Evolutionary conservation across 805 yeast species (phyloP), one percentile per base, ranked within the genome.

Genomic region (Suhomyces prunicola): DNA sequence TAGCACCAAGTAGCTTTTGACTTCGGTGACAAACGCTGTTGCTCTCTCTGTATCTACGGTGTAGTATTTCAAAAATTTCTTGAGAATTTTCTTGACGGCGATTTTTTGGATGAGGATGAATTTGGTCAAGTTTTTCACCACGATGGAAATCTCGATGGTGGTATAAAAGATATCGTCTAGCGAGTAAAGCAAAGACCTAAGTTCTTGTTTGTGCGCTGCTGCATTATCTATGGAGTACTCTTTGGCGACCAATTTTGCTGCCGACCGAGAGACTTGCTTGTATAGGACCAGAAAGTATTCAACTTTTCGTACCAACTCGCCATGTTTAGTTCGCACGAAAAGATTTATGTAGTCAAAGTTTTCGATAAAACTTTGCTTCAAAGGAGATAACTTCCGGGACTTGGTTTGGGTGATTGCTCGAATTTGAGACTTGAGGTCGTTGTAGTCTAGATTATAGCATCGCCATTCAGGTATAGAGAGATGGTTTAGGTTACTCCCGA

Each of bases 401-500:
- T 50, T 33, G 13, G 46, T n/a, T 44, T 54, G 58, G 48, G 93
- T 87, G 7, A 85, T 83, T 19, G 68, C 65, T 60, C 85, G 79
- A 54, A 92, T 89, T 45, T 80, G 76, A 4, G 71, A 70, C 68
- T 91, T 92, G 53, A 92, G 67, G 36, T 84, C 88, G 59, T 90
- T 87, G 70, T 92, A 92, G 63, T 90, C 91, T 41, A 92, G 77
- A 67, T 92, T 90, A 69, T 89, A 86, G 56, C 82, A 81, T 61
- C 81, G 81, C 97, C 98, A 92, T 72, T 89, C 94, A 1, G 92
- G 90, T 23, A 90, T 87, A 10, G 96, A 87, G 60, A 90, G 78
- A 57, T 82, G 84, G 50, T 80, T 74, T 22, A 92, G 77, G 62
- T 87, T 91, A 42, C 82, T 77, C 49, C 97, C 97, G 68, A 91